Base-by-base conservation (phyloP, 176 grass and related monocot species). In the Tuctoria greenei region DNA sequence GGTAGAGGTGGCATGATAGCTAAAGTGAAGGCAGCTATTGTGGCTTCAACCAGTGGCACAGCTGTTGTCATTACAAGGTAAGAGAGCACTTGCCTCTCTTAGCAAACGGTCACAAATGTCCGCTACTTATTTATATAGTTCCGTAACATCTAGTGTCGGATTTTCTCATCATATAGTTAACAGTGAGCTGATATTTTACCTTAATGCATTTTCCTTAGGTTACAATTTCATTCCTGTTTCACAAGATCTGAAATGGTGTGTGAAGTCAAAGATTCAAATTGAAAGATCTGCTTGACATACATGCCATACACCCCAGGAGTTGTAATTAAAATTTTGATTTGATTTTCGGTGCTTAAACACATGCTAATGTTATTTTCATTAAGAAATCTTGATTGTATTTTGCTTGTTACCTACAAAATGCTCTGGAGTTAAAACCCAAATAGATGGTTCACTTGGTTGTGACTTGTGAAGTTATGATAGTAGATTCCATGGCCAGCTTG, bases 1-100 rank as follows among this genome's bases (percentile, higher is more conserved):
- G 95, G 95, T 67, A 93, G 95, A 82, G 95, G 95, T 56, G 95
- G 95, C 18, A 98, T 98, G 95, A 91, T 88, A 58, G 95, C 95
- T 67, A 97, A 97, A 84, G 95, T 97, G 28, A 85, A 97, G 79
- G 91, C 95, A 60, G 91, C 95, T 75, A 72, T 89, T 1, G 89
- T 76, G 82, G 83, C 91, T 88, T 88, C 95, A 73, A 89, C 58
- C 37, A 86, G 88, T 66, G 90, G 91, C 73, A 89, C 79, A 36
- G 91, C 95, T 74, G 95, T 97, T 75, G 86, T 97, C 56, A 93
- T 97, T 63, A 86, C 86, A 69, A 97, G 95, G 95, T 93, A 69
- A 41, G 13, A 41, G 38, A 78, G 13, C 35, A 24, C 34, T n/a
- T 0, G 35, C n/a, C 2, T 6, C 47, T 43, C 51, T 13, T 74